Base-by-base conservation (phyloP, 1,284 basidiomycete genomes). In the Boletellus deceptivus region DNA sequence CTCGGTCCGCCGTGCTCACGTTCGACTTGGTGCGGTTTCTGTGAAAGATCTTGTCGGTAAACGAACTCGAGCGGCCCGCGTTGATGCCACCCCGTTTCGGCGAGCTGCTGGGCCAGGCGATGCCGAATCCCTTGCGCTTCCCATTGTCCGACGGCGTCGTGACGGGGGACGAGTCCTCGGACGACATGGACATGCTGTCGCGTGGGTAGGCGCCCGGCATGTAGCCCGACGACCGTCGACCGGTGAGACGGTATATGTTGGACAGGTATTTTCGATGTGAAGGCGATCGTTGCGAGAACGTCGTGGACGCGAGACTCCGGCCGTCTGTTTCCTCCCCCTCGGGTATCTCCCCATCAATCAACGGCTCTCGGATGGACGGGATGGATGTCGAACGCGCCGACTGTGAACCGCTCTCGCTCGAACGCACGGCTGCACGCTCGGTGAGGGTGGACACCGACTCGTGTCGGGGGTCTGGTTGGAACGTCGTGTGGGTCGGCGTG, bases 21-120 rank as follows among this genome's bases (percentile, higher is more conserved):
- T 65, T 75, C 29, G 79, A 80, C 56, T 71, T 79, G 33, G 78
- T 78, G 59, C 79, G 71, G 22, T 67, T 70, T 40, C 80, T 64
- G 44, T 72, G 69, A 63, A 73, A 82, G 55, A 83, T 73, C 62
- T 76, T 80, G 53, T 76, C 80, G 17, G 80, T 77, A 61, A 82
- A 79, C 9, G 80, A 77, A 17, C 72, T 70, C 4, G 79, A 76
- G 53, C 77, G 68, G 13, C 70, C 62, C 17, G 75, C 48, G 46
- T 63, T 71, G 24, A 54, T 31, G n/a, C 62, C 64, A 2, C 58
- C 70, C 67, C 75, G 80, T 69, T 78, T 82, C 5, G 78, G 69
- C 6, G 75, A 74, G 44, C 72, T 48, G 18, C 70, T 71, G 3
- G 77, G 79, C 73, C 77, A 79, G 6, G 65, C 62, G 38, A 76